These are phyloP conservation scores for Lepraria neglecta DNA, from an alignment of 495 filamentous ascomycete genomes.

Conservation along the genomic window DNA sequence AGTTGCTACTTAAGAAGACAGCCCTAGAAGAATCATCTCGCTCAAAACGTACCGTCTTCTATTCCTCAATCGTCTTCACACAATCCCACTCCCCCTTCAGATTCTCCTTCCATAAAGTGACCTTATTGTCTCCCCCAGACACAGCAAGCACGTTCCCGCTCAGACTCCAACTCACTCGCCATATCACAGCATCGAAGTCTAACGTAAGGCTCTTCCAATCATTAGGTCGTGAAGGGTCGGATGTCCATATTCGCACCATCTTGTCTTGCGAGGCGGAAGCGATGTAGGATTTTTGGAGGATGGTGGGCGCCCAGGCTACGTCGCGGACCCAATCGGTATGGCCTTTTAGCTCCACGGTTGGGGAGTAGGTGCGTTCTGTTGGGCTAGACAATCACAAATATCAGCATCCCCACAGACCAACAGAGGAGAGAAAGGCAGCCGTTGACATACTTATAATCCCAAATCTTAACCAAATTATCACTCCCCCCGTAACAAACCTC, in stretches of 20 bases:
- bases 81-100: slow-evolving; percentile 77
- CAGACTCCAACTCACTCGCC: slow-evolving; percentile 96
- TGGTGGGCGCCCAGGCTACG: slow-evolving; percentile 91
- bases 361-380: slow-evolving; percentile 49
- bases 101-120: slow-evolving; percentile 61
- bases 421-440: not conserved
- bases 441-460: slow-evolving; percentile 55
- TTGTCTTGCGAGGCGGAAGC: slow-evolving; percentile 92
- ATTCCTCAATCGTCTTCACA: slow-evolving; percentile 90
- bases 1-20: not conserved
- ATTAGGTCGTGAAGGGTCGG: slow-evolving; percentile 50
- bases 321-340: slow-evolving; percentile 98
- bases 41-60: not conserved
- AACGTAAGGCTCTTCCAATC: slow-evolving; percentile 81
- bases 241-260: slow-evolving; percentile 95
- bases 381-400: slow-evolving; percentile 29
- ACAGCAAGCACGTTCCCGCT: slow-evolving; percentile 96
- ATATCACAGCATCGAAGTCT: slow-evolving; percentile 80
- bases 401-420: not conserved
- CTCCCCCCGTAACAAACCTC: slow-evolving; percentile 91
- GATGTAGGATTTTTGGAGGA: slow-evolving; percentile 91
- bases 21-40: not conserved
- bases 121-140: slow-evolving; percentile 91
- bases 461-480: slow-evolving; percentile 88
- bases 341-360: slow-evolving; percentile 55